Base-by-base conservation (phyloP, 176 grass and related monocot genomes). In the Paspalum vaginatum region DNA sequence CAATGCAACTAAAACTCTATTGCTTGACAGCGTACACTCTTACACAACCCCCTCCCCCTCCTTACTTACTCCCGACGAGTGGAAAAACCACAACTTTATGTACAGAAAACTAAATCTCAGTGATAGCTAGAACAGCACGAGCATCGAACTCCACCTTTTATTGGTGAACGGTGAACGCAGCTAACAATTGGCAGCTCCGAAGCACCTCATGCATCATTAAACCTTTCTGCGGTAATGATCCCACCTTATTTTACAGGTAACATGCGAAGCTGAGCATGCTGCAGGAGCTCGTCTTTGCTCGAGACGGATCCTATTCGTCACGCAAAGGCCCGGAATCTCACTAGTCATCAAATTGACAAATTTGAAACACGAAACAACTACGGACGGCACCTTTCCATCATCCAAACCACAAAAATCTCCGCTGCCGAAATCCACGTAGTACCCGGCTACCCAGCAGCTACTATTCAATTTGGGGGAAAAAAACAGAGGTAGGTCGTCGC, bases 31-130 rank as follows among this genome's bases (percentile, higher is more conserved):
- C 8, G 9, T 32, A 1, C 12, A 74, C 59, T 46, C 48, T 56
- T 0, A 42, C 48, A 21, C 20, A 76, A 67, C 11, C 57, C 57
- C 57, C 11, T 26, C 57, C 57, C 14, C 20, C 47, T 12, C 13
- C 12, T 7, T 32, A 1, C 32, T 32, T 32, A 32, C 32, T 32
- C 32, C 32, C 32, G 9, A 43, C 32, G 9, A 43, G 40, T 47
- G 47, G 26, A 3, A 61, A 53, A 69, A 24, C 37, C 11, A 47
- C 18, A 9, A 7, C 4, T 62, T 75, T 27, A 5, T 2, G 40
- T 27, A 71, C 13, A 84, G 1, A 80, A 32, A 38, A 37, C n/a
- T 46, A 53, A 73, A 58, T 77, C 27, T 68, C 9, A 38, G 8
- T 24, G 24, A 61, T 5, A 84, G 20, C 0, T 26, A 56, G 32